Evolutionary conservation across 768 basidiomycete genomes (phyloP).

Genomic region (Auricularia sp.): DNA sequence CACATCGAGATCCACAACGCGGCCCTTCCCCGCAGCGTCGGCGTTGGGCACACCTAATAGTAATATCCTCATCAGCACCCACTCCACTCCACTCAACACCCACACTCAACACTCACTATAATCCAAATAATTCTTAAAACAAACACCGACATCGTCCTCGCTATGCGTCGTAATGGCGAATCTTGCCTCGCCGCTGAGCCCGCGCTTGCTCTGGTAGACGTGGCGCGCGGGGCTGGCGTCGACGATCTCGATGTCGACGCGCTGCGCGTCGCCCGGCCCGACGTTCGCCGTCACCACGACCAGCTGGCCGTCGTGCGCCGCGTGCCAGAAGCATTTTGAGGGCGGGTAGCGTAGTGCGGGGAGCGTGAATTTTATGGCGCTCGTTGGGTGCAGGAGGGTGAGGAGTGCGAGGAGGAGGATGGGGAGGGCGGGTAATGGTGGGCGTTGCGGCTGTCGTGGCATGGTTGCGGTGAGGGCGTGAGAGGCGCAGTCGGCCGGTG

Average conservation of each 20-base stretch:
- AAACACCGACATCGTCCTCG: constrained; percentile 92
- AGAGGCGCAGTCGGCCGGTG: too few relatives aligned
- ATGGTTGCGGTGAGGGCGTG: neutral
- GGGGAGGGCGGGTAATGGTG: too few relatives aligned
- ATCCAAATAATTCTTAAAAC: constrained; percentile 76
- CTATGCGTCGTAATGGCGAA: constrained; percentile 89
- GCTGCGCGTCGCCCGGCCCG: constrained; percentile 60
- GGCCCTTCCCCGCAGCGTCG: constrained; percentile 39
- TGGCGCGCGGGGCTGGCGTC: constrained; percentile 80
- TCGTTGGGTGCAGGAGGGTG: too few relatives aligned
- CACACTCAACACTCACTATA: constrained; percentile 41
- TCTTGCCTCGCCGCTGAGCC: constrained; percentile 82
- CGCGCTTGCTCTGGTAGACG: constrained; percentile 81
- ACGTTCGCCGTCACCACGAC: constrained; percentile 96
- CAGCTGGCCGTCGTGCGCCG: constrained; percentile 73
- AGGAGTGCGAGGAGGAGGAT: too few relatives aligned
- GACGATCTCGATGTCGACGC: constrained; percentile 88
- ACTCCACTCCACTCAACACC: constrained; percentile 29
- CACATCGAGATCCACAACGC: constrained; percentile 85
- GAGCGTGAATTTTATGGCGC: constrained; percentile 84
- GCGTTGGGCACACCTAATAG: constrained; percentile 35
- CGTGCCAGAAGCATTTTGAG: constrained; percentile 91
- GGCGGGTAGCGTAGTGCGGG: constrained; percentile 61
- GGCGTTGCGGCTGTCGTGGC: neutral
- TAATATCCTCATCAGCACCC: neutral